These are phyloP conservation scores for Euphrasia confusa DNA, from an alignment of 257 asterid species.

Conservation along the genomic window DNA sequence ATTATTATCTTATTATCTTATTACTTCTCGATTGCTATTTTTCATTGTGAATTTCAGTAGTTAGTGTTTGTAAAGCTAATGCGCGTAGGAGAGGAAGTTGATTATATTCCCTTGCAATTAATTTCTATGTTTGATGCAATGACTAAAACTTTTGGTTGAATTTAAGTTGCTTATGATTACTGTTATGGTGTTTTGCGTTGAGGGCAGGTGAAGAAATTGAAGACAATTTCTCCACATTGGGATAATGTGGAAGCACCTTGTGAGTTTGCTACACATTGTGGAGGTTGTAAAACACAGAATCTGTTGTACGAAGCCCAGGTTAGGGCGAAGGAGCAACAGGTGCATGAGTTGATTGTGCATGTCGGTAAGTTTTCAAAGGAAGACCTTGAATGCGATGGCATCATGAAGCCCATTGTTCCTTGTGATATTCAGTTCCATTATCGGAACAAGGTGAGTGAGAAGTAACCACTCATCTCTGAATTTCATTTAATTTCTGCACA, in stretches of 20 bases:
- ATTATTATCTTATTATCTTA: not conserved
- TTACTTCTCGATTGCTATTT: conserved; percentile 5
- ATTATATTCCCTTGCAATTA: not conserved
- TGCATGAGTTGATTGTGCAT: conserved; percentile 62
- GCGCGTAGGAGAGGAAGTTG: not conserved
- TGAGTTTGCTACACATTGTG: conserved; percentile 80
- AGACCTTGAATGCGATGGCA: conserved; percentile 40
- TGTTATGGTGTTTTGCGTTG: conserved; percentile 21
- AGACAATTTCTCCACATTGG: conserved; percentile 64
- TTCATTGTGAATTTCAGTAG: not conserved
- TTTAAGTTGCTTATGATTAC: conserved; percentile 23
- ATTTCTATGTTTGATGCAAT: not conserved
- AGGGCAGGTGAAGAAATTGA: conserved; percentile 70
- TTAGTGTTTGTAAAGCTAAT: not conserved
- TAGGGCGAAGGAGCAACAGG: conserved; percentile 84
- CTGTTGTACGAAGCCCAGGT: conserved; percentile 79
- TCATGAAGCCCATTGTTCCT: conserved; percentile 84
- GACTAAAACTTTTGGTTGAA: conserved; percentile 2
- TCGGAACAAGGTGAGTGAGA: conserved; percentile 70
- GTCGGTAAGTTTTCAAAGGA: conserved; percentile 68
- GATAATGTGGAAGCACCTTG: conserved; percentile 88
- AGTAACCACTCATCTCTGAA: conserved; percentile 2
- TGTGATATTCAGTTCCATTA: conserved; percentile 85
- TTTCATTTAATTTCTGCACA: conserved; percentile 15
- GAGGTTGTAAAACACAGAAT: conserved; percentile 93